Evolutionary conservation across 1,284 basidiomycete genomes (phyloP), one percentile per base, ranked within the genome.

Genomic region (Garcileccinum viscosum): DNA sequence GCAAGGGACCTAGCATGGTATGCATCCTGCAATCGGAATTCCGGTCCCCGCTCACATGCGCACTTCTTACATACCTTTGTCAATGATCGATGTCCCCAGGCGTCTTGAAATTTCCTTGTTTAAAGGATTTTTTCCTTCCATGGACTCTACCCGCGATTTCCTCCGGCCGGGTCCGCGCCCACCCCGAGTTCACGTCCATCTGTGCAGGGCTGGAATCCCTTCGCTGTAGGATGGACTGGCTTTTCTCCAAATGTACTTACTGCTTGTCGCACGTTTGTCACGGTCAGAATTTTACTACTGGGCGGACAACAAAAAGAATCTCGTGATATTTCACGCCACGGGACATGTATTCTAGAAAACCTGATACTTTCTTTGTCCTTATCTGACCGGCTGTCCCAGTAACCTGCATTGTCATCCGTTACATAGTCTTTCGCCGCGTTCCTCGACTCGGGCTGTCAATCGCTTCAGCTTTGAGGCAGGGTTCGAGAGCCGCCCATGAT

Each of bases 391-490:
- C 53, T 30, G 27, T 37, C 58, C 33, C 33, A 33, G 12, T 14
- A 40, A 30, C 61, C 47, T 50, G 56, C 62, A 30, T 56, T 68
- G 62, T 64, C 50, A 53, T 3, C 27, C 42, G 22, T 27, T 19
- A 22, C 24, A 17, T 40, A 15, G 40, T 53, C 47, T 50, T 11
- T 4, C 24, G 56, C 50, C 50, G 47, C 56, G 42, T 58, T 73
- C 61, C 40, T 71, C 35, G 61, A 59, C 61, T 50, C n/a, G 2
- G 53, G 32, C 35, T 38, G 62, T 65, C 66, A 74, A 67, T 65
- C 40, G 32, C 59, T 50, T 61, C 30, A 74, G 66, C 22, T 60
- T 40, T 22, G 17, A 40, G 66, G 62, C 32, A 32, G 30, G 9
- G 15, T 24, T 59, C 44, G 19, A 40, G 50, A 62, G 37, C 75